Base-by-base conservation (phyloP, 306 rosid genomes). In the Cercis canadensis region DNA sequence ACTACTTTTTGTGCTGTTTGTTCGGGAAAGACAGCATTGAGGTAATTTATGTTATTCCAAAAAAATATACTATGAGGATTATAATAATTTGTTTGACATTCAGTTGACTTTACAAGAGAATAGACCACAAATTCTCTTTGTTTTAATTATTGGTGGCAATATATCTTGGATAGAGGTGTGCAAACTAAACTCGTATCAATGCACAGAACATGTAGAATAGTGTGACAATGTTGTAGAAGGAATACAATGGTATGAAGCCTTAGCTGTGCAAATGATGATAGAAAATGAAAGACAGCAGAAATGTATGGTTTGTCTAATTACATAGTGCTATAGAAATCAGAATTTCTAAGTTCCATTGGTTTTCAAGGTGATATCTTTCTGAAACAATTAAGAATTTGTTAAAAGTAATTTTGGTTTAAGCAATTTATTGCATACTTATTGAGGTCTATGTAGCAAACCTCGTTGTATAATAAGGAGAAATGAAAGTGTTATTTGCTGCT, bases 1-100 rank as follows among this genome's bases (percentile, higher is more conserved):
- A 94, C 67, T 94, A 86, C 85, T 82, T 81, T 66, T 83, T 91
- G 87, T 94, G 96, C 85, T 89, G 87, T 86, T 94, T 97, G 99
- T 91, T 83, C 61, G 99, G 99, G 73, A 94, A 89, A 81, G 92
- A 87, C 57, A 94, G 97, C 80, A 60, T 75, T 52, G 89, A 89
- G 96, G 99, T 94, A 83, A 85, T 76, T 65, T 53, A 55, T 43
- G 50, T 70, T 52, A 4, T 77, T 62, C 67, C 70, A 15, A 37
- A 73, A 24, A 24, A 24, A 24, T 24, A 24, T 24, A 24, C 29
- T 24, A 24, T 24, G 29, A 24, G 29, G 29, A 3, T 24, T 24
- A 24, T 24, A 24, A 24, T 24, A 24, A 3, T 24, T 24, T 24
- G 29, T 24, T 24, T 24, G 29, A 24, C 29, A 24, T 24, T 56